Base-by-base conservation (phyloP, 768 basidiomycete species). In the Lentinus brumalis region DNA sequence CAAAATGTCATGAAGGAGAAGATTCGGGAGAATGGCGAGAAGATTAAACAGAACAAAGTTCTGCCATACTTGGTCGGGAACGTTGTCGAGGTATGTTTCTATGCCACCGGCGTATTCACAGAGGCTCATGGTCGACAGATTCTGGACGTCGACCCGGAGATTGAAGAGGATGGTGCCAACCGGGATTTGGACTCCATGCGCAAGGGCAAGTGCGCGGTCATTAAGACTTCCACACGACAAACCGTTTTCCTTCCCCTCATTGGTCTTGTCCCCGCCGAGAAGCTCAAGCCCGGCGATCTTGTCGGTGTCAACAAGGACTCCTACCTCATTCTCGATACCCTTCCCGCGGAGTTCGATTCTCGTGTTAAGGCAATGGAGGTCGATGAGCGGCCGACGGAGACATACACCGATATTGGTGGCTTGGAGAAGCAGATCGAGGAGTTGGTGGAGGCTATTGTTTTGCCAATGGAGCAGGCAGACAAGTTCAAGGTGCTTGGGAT, bases 321-420 rank as follows among this genome's bases (percentile, higher is more conserved):
- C 10, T 98, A 98, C 73, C 88, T 99, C 65, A 86, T 98, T 38
- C 84, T 99, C 40, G 97, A 98, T 74, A 96, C 88, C 3, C 84
- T 99, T 26, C 97, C 97, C 4, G 92, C 91, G 29, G 97, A 99
- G 78, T 98, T 94, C 70, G 97, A 99, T 74, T 95, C 94, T 39
- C 87, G 97, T 49, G 97, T 99, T 29, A 98, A 98, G 75, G 97
- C 97, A 9, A 99, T 99, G 97, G 97, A 99, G 71, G 97, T 99
- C 1, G 97, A 99, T 66, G 97, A 98, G 74, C 83, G 94, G 53
- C 97, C 97, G 38, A 98, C 96, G 12, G 97, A 98, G 74, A 92
- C 88, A 2, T 98, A 98, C 70, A 96, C 95, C 26, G 94, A 96
- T 75, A 96, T 99, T 62, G 97, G 97, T 74, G 97, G 97, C 26